Conservation (phyloP, 1,284 basidiomycete species). For the Cutaneotrichosporon sp. region DNA sequence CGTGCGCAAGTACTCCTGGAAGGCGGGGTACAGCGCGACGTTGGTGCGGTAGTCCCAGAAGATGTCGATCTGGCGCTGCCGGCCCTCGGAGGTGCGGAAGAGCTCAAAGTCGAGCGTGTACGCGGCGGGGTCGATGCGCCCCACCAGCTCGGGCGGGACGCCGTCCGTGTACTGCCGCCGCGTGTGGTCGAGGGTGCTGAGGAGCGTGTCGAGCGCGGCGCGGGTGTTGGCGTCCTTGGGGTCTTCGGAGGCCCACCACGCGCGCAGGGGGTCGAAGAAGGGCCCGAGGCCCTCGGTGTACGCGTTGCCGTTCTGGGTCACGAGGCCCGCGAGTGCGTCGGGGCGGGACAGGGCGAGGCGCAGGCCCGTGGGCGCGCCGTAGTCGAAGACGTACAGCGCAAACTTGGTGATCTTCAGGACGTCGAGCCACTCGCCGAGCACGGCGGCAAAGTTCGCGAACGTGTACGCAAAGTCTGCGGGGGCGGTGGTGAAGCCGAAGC, state of each 20-base stretch:
- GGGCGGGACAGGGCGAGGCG: conserved; percentile 57
- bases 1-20: conserved; percentile 57
- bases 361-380: conserved; percentile 57
- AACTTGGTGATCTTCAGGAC: conserved; percentile 53
- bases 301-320: conserved; percentile 60
- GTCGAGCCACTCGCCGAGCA: conserved; percentile 56
- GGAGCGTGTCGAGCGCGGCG: no score
- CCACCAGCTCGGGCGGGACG: conserved; percentile 13
- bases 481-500: conserved; percentile 58
- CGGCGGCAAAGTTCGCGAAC: conserved; percentile 55
- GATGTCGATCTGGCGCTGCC: conserved; percentile 56
- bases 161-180: conserved; percentile 30
- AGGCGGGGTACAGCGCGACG: conserved; percentile 55
- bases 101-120: conserved; percentile 56
- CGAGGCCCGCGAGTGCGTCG: conserved; percentile 55
- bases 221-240: not conserved
- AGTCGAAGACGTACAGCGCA: conserved; percentile 60
- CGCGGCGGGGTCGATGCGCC: conserved; percentile 24
- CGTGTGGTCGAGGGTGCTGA: conserved; percentile 6
- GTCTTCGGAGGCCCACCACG: conserved; percentile 47
- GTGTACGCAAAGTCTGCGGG: conserved; percentile 54
- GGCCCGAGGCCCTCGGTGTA: conserved; percentile 57
- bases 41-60: conserved; percentile 58
- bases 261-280: conserved; percentile 47
- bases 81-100: conserved; percentile 50